phyloP scores from a whole-genome alignment of 257 asterid genomes.

The Lycium barbarum region DNA sequence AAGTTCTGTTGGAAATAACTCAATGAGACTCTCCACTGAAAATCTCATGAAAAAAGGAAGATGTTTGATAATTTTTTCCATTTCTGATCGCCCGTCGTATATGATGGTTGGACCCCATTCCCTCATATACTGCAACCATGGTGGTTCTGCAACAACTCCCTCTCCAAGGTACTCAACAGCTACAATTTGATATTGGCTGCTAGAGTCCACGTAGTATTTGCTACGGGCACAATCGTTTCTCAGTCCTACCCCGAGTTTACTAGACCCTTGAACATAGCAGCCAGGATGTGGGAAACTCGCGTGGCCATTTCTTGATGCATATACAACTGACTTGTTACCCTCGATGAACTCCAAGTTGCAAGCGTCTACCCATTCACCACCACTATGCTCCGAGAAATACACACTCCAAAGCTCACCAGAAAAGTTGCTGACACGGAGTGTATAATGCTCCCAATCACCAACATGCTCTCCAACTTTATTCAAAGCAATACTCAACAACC shows the following conservation, averaged over 20 bases:
- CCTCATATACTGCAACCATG: slow-evolving; percentile 91
- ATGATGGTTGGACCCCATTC: slow-evolving; percentile 92
- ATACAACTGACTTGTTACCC: slow-evolving; percentile 72
- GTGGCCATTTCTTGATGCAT: slow-evolving; percentile 78
- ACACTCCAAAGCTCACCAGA: slow-evolving; percentile 71
- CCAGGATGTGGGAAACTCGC: slow-evolving; percentile 88
- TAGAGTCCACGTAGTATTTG: slow-evolving; percentile 61
- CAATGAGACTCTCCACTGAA: slow-evolving; percentile 65
- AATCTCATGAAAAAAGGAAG: slow-evolving; percentile 77
- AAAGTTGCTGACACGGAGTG: slow-evolving; percentile 86
- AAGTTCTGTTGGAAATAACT: slow-evolving; percentile 79
- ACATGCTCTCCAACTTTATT: slow-evolving; percentile 71
- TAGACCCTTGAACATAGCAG: slow-evolving; percentile 77
- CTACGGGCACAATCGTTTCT: slow-evolving; percentile 79
- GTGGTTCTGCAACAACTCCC: slow-evolving; percentile 60
- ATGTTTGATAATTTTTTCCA: slow-evolving; percentile 72
- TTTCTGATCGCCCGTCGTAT: slow-evolving; percentile 62
- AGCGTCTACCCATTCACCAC: slow-evolving; percentile 78
- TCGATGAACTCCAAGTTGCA: slow-evolving; percentile 68
- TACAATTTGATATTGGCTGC: slow-evolving; percentile 53
- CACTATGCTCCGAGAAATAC: slow-evolving; percentile 87
- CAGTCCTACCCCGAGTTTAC: slow-evolving; percentile 64
- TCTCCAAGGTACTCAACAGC: slow-evolving; percentile 83
- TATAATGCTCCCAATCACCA: slow-evolving; percentile 96
- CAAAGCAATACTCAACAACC: slow-evolving; percentile 48